Evolutionary conservation across 139 green algal genomes (phyloP).

Genomic region (Coelastrella sp.): DNA sequence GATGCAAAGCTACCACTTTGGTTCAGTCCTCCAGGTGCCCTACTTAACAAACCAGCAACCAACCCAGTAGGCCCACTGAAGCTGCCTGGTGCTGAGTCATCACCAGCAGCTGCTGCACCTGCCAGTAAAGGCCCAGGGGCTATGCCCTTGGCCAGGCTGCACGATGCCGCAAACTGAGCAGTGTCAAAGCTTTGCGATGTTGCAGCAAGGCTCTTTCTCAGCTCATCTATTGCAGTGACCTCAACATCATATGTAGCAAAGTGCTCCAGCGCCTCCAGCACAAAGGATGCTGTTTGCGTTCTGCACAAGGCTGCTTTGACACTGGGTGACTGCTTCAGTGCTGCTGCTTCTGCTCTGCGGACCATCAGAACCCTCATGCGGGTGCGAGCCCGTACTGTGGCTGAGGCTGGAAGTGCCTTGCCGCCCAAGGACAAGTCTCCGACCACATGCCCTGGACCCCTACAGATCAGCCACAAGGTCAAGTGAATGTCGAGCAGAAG

Average conservation of each 20-base stretch:
- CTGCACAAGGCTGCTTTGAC: slow-evolving; percentile 35
- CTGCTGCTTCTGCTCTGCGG: slow-evolving; percentile 20
- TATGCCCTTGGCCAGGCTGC: neutral
- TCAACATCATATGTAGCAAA: slow-evolving; percentile 40
- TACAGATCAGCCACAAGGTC: neutral
- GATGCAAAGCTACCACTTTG: neutral
- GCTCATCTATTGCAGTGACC: slow-evolving; percentile 39
- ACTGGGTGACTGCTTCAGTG: slow-evolving; percentile 5
- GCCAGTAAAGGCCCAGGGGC: neutral
- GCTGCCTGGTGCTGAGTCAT: neutral
- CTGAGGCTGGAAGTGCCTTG: neutral
- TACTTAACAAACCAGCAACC: neutral
- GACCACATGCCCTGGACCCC: slow-evolving; percentile 38
- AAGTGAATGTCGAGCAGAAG: neutral
- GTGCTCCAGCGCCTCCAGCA: slow-evolving; percentile 23
- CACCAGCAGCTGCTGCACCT: neutral
- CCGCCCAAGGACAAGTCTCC: slow-evolving; percentile 24
- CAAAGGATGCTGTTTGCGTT: slow-evolving; percentile 41
- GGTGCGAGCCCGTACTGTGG: slow-evolving; percentile 27
- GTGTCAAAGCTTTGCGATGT: neutral
- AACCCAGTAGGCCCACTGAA: neutral
- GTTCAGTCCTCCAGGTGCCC: too few species aligned
- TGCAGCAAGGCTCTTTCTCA: slow-evolving; percentile 12
- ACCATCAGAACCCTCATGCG: slow-evolving; percentile 40
- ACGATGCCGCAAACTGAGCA: neutral